These are phyloP conservation scores for Hippophae gyantsensis DNA, from an alignment of 306 rosid genomes.

Conservation along the genomic window DNA sequence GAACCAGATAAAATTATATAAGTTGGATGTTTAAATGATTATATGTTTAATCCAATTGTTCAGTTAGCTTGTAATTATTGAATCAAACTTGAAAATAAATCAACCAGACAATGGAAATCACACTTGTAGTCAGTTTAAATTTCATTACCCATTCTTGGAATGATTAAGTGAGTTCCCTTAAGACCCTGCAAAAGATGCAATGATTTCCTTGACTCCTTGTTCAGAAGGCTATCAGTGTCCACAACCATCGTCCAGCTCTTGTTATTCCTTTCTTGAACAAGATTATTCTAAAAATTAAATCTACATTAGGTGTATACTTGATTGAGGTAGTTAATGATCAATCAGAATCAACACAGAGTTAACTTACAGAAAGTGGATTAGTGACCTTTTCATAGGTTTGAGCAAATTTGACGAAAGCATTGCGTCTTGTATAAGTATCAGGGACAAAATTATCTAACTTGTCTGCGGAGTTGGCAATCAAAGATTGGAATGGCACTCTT, in stretches of 20 bases:
- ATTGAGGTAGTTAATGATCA: slow-evolving; percentile 8
- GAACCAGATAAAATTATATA: neutral
- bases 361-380: slow-evolving; percentile 31
- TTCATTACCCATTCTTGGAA: slow-evolving; percentile 64
- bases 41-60: too few species aligned
- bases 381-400: slow-evolving; percentile 17
- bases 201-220: slow-evolving; percentile 74
- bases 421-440: slow-evolving; percentile 27
- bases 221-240: slow-evolving; percentile 60
- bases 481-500: slow-evolving; percentile 53
- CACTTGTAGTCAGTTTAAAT: slow-evolving; percentile 9
- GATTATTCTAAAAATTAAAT: slow-evolving; percentile 33
- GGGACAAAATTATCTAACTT: slow-evolving; percentile 25
- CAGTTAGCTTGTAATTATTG: too few species aligned
- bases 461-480: slow-evolving; percentile 21
- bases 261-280: slow-evolving; percentile 23
- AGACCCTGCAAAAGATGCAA: slow-evolving; percentile 78
- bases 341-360: slow-evolving; percentile 5
- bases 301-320: slow-evolving; percentile 10
- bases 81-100: neutral
- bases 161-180: slow-evolving; percentile 54
- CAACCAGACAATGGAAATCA: neutral
- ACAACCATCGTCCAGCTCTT: slow-evolving; percentile 66
- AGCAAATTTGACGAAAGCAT: slow-evolving; percentile 16
- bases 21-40: too few species aligned